A percentile compares a stretch with the other conserved stretches of the same genome.
phyloP scores from a whole-genome alignment of 176 grass and related monocot genomes.

The Cenchrus purpureus region DNA sequence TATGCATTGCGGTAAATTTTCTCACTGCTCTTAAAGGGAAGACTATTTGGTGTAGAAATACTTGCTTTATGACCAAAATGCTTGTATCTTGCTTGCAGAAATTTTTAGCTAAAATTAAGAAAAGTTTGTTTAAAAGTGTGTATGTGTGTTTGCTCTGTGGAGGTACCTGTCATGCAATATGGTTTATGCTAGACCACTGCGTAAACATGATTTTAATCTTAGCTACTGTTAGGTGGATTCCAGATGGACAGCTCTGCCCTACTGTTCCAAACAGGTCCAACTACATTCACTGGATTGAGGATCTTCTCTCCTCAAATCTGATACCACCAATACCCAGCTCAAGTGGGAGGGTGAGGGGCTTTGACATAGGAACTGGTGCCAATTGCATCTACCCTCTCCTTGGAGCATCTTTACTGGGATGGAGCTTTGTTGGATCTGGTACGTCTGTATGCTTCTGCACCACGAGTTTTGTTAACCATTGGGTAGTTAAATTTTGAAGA shows the following conservation, averaged over 20 bases:
- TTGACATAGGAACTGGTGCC: constrained; percentile 91
- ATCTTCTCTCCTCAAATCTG: constrained; percentile 71
- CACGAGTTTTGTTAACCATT: neutral
- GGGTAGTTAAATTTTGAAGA: constrained; percentile 15
- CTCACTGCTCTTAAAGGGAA: neutral
- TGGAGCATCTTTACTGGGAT: constrained; percentile 80
- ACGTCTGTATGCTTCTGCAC: constrained; percentile 5
- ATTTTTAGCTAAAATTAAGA: neutral
- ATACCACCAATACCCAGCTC: constrained; percentile 61
- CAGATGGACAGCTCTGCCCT: constrained; percentile 83
- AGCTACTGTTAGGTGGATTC: constrained; percentile 82
- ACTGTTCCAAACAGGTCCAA: constrained; percentile 93
- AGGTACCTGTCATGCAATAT: neutral
- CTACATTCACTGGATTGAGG: constrained; percentile 98
- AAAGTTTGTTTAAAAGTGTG: neutral
- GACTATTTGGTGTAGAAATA: neutral
- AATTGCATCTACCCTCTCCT: constrained; percentile 98
- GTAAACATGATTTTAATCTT: neutral
- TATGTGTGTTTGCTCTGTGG: neutral
- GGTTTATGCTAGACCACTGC: neutral
- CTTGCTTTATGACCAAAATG: neutral
- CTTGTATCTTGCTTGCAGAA: neutral
- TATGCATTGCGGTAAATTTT: neutral
- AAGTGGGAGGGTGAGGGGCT: constrained; percentile 60
- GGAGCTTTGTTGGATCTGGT: constrained; percentile 93